These are phyloP conservation scores for Centrapalus pauciflorus DNA, from an alignment of 129 eudicot species.

Conservation along the genomic window DNA sequence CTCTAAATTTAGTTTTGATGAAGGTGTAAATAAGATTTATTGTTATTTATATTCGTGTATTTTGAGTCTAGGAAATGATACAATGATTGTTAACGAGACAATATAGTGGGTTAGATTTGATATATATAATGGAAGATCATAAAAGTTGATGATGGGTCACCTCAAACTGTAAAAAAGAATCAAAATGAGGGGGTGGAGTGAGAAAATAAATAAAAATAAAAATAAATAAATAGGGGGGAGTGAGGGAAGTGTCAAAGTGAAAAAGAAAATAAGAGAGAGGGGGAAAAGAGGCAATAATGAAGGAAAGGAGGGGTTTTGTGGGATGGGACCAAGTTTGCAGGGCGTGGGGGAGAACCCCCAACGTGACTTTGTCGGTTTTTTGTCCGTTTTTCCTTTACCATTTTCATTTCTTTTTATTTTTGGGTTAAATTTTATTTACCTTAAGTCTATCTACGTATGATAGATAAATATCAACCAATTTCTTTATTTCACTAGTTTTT, in stretches of 20 bases:
- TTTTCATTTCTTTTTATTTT: not conserved
- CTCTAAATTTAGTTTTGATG: too few species aligned
- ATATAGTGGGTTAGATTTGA: constrained; percentile 3
- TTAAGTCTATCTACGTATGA: too few species aligned
- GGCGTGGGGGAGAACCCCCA: constrained; percentile 24
- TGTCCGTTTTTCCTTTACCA: constrained; percentile 14
- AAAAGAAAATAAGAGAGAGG: not conserved
- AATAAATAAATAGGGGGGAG: not conserved
- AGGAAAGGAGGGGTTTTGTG: constrained; percentile 22
- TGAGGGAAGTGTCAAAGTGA: constrained; percentile 7
- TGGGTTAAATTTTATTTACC: not conserved
- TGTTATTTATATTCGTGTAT: too few species aligned
- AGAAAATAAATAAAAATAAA: not conserved
- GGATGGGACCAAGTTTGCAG: constrained; percentile 33
- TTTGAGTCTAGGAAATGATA: too few species aligned
- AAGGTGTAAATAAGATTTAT: too few species aligned
- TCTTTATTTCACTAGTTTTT: too few species aligned
- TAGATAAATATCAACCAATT: too few species aligned
- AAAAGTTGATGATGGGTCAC: constrained; percentile 38
- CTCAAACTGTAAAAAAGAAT: constrained; percentile 31
- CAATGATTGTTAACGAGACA: constrained; percentile 5
- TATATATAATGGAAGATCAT: constrained; percentile 18
- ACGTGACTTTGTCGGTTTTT: constrained; percentile 32
- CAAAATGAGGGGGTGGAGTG: constrained; percentile 26
- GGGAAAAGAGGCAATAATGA: constrained; percentile 22